These are phyloP conservation scores for Candida awuae DNA, from an alignment of 805 yeast species.

Conservation along the genomic window DNA sequence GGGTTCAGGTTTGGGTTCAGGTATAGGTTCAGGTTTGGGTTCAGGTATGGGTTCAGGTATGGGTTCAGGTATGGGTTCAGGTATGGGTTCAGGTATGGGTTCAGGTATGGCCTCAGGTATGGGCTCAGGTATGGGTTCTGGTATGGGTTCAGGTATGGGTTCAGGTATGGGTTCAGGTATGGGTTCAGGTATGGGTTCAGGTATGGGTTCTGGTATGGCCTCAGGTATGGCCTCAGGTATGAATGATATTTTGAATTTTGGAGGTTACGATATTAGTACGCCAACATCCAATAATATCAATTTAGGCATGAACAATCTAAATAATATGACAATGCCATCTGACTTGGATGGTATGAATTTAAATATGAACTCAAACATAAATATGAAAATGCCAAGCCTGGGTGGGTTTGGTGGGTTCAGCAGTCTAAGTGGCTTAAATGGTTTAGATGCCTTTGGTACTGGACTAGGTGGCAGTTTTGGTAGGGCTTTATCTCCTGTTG, in stretches of 20 bases:
- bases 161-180: neutral
- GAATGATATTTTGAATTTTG: too few species aligned
- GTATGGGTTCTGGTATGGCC: neutral
- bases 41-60: too few species aligned
- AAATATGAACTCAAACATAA: constrained; percentile 3
- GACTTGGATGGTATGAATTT: constrained; percentile 1
- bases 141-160: neutral
- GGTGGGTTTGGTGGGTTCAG: constrained; percentile 4
- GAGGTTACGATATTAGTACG: too few species aligned
- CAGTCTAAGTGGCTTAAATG: constrained; percentile 3
- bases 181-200: neutral
- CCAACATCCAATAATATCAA: too few species aligned
- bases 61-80: too few species aligned
- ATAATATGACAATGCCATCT: neutral
- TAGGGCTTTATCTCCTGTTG: too few species aligned
- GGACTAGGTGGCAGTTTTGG: too few species aligned
- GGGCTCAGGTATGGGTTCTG: neutral
- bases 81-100: too few species aligned
- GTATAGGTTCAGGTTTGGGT: too few species aligned
- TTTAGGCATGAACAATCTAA: too few species aligned
- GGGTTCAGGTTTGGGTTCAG: too few species aligned
- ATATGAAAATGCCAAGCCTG: neutral
- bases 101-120: neutral
- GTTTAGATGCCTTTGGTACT: neutral
- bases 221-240: neutral